Percentiles rank a stretch among this genome's conserved stretches.
phyloP scores from a whole-genome alignment of 768 basidiomycete genomes.

The Multifurca ochricompacta region DNA sequence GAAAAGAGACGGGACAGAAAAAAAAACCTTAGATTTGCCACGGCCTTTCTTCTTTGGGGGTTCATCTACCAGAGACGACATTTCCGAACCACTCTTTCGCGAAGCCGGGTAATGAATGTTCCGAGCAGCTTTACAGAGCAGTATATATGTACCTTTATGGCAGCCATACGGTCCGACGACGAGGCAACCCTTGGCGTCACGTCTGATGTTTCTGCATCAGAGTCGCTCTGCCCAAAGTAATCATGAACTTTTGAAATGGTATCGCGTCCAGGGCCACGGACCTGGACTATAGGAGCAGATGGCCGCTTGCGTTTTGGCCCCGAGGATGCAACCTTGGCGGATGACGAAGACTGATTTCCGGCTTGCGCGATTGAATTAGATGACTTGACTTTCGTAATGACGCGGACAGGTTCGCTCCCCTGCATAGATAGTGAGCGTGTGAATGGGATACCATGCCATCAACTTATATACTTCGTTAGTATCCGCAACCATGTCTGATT shows the following conservation, averaged over 20 bases:
- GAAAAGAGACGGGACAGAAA: neutral
- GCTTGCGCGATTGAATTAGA: neutral
- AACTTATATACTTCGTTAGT: neutral
- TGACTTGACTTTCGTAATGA: neutral
- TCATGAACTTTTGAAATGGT: neutral
- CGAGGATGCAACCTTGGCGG: neutral
- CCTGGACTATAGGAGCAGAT: neutral
- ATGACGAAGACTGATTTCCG: neutral
- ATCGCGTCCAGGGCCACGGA: neutral
- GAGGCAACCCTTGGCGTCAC: constrained; percentile 1
- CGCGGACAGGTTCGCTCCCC: neutral
- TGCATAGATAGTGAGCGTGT: neutral
- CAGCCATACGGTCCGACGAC: neutral
- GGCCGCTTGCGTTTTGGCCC: constrained; percentile 6
- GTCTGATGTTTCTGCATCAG: neutral
- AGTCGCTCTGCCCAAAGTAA: neutral
- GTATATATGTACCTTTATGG: neutral
- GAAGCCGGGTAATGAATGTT: neutral
- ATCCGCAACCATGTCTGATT: neutral
- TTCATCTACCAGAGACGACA: constrained; percentile 55
- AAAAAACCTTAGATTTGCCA: constrained; percentile 33
- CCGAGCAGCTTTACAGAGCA: neutral
- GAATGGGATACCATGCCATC: neutral
- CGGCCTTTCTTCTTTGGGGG: constrained; percentile 38
- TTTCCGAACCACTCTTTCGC: constrained; percentile 48